Evolutionary conservation across 2,329 filamentous ascomycete genomes (phyloP), one percentile per base, ranked within the genome.

Genomic region (Aspergillus sergii): DNA sequence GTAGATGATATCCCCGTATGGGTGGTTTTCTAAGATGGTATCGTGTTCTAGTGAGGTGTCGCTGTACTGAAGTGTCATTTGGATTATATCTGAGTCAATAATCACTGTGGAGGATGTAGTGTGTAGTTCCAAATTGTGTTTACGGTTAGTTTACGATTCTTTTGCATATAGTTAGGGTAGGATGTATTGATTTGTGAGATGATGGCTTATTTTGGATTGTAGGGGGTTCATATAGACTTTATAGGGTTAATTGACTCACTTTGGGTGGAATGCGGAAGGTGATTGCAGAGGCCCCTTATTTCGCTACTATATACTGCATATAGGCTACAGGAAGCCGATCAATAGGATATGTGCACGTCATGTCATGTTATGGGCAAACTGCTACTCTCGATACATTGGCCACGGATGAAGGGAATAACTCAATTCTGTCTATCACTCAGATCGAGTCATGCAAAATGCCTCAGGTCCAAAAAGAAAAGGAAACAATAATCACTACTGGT

Each of bases 371-470:
- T n/a, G 11, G 28, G n/a, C 16, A 51, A 23, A 8, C 26, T 32
- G 45, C 30, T 32, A 51, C 48, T 21, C 19, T 51, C 8, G 28
- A n/a, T 19, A 51, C 28, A 30, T 21, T 23, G 39, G 39, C 39
- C n/a, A 12, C 41, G 23, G 30, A 51, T 39, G 30, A 41, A 50
- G 30, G 41, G 23, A n/a, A 53, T 51, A 51, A 58, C 64, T 62
- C 60, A 62, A 62, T 62, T 62, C 56, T 58, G 60, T 62, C 60
- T 62, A 62, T 61, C 50, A 58, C 41, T 51, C 60, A 62, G 60
- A 61, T 58, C 60, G 43, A 39, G 60, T 66, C 43, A 68, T 60
- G 61, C 51, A 55, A 59, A 53, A 41, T 57, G 39, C 39, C 43
- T 58, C 43, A 32, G 48, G 39, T 46, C 28, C 51, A 55, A 55